Evolutionary conservation across 2,329 filamentous ascomycete genomes (phyloP).

Genomic region (Hymenoscyphus occultus): DNA sequence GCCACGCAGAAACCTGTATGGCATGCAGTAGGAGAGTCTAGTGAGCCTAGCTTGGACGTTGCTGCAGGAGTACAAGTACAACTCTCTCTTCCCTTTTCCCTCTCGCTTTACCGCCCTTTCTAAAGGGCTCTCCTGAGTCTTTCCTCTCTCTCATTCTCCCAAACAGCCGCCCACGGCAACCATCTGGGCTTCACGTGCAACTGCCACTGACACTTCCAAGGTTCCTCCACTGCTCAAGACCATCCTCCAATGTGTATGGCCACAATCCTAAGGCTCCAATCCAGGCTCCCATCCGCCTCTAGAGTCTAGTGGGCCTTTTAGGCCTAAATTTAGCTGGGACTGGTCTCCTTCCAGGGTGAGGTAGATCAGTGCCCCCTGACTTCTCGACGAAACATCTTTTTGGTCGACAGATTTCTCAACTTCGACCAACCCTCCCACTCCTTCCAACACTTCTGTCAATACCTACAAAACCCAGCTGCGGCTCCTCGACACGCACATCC

Average conservation of each 20-base stretch:
- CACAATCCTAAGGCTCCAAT: constrained; percentile 18
- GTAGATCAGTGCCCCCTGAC: constrained; percentile 20
- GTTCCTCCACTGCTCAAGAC: background rate
- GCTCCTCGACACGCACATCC: background rate
- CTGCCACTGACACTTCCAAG: background rate
- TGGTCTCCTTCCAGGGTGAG: background rate
- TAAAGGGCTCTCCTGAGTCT: too few species aligned
- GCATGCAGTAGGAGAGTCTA: background rate
- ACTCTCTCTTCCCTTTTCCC: background rate
- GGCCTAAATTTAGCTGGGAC: background rate
- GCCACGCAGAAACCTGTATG: background rate
- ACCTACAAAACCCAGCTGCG: background rate
- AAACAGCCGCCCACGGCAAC: background rate
- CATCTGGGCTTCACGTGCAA: background rate
- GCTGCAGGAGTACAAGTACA: background rate
- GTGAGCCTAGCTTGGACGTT: background rate
- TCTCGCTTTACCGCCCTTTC: background rate
- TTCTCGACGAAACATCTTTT: background rate
- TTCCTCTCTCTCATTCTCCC: background rate
- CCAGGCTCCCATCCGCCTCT: constrained; percentile 13
- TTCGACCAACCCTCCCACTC: background rate
- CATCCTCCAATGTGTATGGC: constrained; percentile 10
- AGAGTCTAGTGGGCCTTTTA: too few species aligned
- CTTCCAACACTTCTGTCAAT: background rate
- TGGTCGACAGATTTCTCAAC: constrained; percentile 1